Conservation (phyloP, 2,329 filamentous ascomycete species). For the Salinomyces thailandicus region DNA sequence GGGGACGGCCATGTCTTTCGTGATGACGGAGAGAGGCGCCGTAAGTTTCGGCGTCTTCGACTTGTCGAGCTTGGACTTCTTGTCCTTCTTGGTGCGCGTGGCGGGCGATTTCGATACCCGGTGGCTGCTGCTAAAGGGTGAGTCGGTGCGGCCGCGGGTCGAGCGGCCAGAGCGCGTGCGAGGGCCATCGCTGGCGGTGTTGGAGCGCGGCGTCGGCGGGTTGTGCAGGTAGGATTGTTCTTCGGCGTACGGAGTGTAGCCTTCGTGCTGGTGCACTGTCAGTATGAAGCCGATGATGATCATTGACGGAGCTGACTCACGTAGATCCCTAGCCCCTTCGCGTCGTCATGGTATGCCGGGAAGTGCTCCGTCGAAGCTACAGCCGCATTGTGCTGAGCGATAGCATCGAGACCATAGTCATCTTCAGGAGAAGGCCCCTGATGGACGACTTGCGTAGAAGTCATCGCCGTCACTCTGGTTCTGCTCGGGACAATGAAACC, state of each 20-base stretch:
- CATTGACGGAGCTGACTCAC: slow-evolving; percentile 15
- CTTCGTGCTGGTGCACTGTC: slow-evolving; percentile 16
- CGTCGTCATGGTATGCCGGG: slow-evolving; percentile 23
- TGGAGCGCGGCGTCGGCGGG: slow-evolving; percentile 36
- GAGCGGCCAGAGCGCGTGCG: slow-evolving; percentile 32
- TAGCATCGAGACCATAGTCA: slow-evolving; percentile 29
- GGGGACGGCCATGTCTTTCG: slow-evolving; percentile 51
- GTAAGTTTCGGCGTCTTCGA: slow-evolving; percentile 46
- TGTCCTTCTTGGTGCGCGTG: slow-evolving; percentile 33
- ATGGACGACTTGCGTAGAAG: slow-evolving; percentile 16
- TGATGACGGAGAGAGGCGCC: slow-evolving; percentile 60
- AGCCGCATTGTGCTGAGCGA: slow-evolving; percentile 35
- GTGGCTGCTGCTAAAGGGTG: slow-evolving; percentile 26
- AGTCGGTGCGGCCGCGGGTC: slow-evolving; percentile 23
- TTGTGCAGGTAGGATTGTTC: slow-evolving; percentile 20
- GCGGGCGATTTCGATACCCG: slow-evolving; percentile 25
- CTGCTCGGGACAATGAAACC: slow-evolving; percentile 3
- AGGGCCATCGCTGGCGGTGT: slow-evolving; percentile 30
- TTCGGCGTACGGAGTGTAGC: slow-evolving; percentile 17
- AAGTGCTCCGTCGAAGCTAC: slow-evolving; percentile 24
- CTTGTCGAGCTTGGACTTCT: slow-evolving; percentile 34
- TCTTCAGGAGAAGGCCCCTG: slow-evolving; percentile 17
- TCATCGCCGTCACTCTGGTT: slow-evolving; percentile 13
- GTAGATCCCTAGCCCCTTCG: slow-evolving; percentile 23
- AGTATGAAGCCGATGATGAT: slow-evolving; percentile 7